Evolutionary conservation across 2,329 filamentous ascomycete genomes (phyloP).

Genomic region (Colletotrichum camelliae): DNA sequence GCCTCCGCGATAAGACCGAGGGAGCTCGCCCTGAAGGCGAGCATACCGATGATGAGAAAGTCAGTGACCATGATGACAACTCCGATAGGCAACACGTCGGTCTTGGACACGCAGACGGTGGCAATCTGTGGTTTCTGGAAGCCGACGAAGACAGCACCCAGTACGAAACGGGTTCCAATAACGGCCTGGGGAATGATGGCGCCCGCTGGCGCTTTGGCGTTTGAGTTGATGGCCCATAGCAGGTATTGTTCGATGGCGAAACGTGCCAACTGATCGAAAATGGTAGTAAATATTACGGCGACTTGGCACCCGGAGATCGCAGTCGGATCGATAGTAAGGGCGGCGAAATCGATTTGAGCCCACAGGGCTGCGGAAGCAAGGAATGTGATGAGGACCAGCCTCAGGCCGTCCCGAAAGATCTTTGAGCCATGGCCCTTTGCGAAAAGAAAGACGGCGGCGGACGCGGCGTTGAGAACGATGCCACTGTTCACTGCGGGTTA

Average conservation of each 20-base stretch:
- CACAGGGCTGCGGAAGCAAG: conserved; percentile 57
- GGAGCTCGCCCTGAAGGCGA: conserved; percentile 47
- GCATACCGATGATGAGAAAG: conserved; percentile 45
- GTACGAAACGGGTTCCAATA: conserved; percentile 52
- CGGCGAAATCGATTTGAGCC: conserved; percentile 57
- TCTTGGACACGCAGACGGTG: conserved; percentile 56
- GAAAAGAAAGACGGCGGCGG: conserved; percentile 50
- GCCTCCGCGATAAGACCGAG: conserved; percentile 37
- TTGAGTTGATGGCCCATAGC: conserved; percentile 53
- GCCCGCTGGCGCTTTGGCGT: conserved; percentile 39
- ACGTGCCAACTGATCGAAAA: conserved; percentile 63
- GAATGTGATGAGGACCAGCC: conserved; percentile 67
- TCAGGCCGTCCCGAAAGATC: conserved; percentile 62
- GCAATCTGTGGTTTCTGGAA: conserved; percentile 58
- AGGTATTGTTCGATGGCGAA: conserved; percentile 59
- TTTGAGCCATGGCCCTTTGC: conserved; percentile 52
- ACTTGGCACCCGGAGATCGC: conserved; percentile 55
- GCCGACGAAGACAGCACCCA: conserved; percentile 61
- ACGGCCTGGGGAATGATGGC: conserved; percentile 50
- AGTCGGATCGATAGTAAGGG: conserved; percentile 50
- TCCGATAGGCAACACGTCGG: conserved; percentile 48
- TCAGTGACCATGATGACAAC: conserved; percentile 51
- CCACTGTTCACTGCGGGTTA: conserved; percentile 46
- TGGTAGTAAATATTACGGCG: conserved; percentile 54
- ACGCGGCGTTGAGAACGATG: conserved; percentile 58